Evolutionary conservation across 495 filamentous ascomycete genomes (phyloP).

Genomic region (Penicillium coprophilum): DNA sequence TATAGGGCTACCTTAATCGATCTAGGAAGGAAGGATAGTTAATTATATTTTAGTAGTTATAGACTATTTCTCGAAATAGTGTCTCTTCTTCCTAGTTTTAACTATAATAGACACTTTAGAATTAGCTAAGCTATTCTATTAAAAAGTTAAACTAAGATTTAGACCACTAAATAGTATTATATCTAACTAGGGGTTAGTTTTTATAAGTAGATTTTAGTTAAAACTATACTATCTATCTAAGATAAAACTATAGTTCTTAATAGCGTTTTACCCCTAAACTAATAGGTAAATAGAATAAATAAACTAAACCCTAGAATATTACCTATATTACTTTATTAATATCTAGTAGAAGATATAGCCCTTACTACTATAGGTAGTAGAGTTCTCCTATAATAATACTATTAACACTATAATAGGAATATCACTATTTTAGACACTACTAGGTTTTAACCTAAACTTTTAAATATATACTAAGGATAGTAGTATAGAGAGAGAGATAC

Average conservation of each 20-base stretch:
- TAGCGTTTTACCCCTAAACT: not conserved
- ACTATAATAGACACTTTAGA: not conserved
- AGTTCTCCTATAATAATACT: too few species aligned
- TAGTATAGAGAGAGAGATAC: too few species aligned
- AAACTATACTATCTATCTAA: not conserved
- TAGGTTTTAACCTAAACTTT: too few species aligned
- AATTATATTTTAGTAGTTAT: not conserved
- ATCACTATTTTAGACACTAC: too few species aligned
- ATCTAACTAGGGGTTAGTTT: not conserved
- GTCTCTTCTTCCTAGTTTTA: not conserved
- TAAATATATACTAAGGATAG: too few species aligned
- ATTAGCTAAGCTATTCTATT: not conserved
- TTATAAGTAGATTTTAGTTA: constrained; percentile 2
- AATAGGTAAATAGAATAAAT: not conserved
- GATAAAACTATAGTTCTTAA: not conserved
- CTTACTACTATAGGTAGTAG: too few species aligned
- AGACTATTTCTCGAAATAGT: not conserved
- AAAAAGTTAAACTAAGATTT: too few species aligned
- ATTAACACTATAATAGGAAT: too few species aligned
- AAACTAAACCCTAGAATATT: too few species aligned
- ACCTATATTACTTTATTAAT: too few species aligned
- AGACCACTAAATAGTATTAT: not conserved
- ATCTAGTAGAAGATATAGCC: too few species aligned
- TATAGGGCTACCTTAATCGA: not conserved
- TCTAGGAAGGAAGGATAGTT: not conserved